Conservation (phyloP, 805 yeast genomes). For the Hanseniaspora nectarophila region DNA sequence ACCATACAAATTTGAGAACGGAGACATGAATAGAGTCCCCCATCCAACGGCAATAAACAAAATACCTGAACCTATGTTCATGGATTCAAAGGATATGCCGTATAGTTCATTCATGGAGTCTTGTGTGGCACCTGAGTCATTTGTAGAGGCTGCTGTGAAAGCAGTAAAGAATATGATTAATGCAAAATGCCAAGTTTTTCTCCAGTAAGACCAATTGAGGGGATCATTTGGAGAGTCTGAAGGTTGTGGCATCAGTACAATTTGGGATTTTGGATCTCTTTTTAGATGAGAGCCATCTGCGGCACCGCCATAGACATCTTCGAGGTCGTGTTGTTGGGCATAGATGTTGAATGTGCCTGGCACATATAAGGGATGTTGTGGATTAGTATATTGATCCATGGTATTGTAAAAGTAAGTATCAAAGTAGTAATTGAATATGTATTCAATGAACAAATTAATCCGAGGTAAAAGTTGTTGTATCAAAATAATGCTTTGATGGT, state of each 20-base stretch:
- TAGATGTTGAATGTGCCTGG: slow-evolving; percentile 48
- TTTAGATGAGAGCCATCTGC: slow-evolving; percentile 25
- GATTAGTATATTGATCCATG: slow-evolving; percentile 32
- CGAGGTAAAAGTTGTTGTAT: no score
- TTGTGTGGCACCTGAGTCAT: slow-evolving; percentile 62
- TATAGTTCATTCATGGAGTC: slow-evolving; percentile 50
- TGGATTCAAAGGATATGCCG: slow-evolving; percentile 51
- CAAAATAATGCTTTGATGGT: no score
- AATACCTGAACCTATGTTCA: slow-evolving; percentile 76
- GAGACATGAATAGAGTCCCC: slow-evolving; percentile 52
- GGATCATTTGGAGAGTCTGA: slow-evolving; percentile 57
- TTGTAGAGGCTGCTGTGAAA: slow-evolving; percentile 60
- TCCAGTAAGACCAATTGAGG: slow-evolving; percentile 40
- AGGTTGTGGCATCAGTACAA: slow-evolving; percentile 48
- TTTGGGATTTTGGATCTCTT: slow-evolving; percentile 29
- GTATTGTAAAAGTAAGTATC: no score
- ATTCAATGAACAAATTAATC: no score
- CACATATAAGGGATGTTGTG: slow-evolving; percentile 35
- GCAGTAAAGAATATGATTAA: slow-evolving; percentile 49
- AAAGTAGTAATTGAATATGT: no score
- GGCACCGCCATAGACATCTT: slow-evolving; percentile 21
- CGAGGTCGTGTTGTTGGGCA: slow-evolving; percentile 28
- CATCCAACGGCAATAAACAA: slow-evolving; percentile 57
- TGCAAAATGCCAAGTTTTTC: slow-evolving; percentile 37
- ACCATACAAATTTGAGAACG: slow-evolving; percentile 58